Evolutionary conservation across 1,284 basidiomycete species (phyloP).

Genomic region (Crocinoboletus sp.): DNA sequence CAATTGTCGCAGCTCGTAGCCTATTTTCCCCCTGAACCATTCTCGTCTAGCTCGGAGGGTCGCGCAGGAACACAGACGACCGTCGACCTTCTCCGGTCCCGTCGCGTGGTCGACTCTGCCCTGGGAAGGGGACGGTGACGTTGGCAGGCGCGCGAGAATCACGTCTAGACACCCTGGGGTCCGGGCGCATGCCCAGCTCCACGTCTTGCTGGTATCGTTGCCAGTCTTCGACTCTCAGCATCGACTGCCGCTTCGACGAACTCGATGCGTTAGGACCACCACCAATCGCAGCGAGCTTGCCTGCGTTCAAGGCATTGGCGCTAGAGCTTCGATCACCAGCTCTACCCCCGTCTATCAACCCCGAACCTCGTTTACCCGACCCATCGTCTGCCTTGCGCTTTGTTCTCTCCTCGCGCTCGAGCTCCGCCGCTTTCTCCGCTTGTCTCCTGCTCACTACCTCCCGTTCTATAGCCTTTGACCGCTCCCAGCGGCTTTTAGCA

Average conservation of each 20-base stretch:
- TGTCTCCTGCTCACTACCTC: slow-evolving; percentile 64
- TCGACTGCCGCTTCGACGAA: slow-evolving; percentile 61
- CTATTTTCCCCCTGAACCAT: neutral
- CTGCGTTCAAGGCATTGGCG: slow-evolving; percentile 53
- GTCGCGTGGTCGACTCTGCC: slow-evolving; percentile 21
- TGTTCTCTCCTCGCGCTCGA: slow-evolving; percentile 41
- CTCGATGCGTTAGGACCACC: slow-evolving; percentile 28
- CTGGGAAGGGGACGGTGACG: slow-evolving; percentile 49
- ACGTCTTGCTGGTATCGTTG: slow-evolving; percentile 61
- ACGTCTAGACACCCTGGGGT: slow-evolving; percentile 30
- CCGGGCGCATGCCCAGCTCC: slow-evolving; percentile 33
- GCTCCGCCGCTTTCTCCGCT: slow-evolving; percentile 60
- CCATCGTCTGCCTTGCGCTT: slow-evolving; percentile 44
- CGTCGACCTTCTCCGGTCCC: slow-evolving; percentile 30
- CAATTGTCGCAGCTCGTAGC: slow-evolving; percentile 1
- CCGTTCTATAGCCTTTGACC: slow-evolving; percentile 62
- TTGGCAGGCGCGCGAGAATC: slow-evolving; percentile 32
- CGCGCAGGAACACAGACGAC: slow-evolving; percentile 22
- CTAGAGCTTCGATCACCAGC: slow-evolving; percentile 40
- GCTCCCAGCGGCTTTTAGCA: slow-evolving; percentile 74
- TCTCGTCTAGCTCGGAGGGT: slow-evolving; percentile 32
- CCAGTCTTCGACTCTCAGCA: slow-evolving; percentile 80
- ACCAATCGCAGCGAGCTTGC: slow-evolving; percentile 47
- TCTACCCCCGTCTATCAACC: slow-evolving; percentile 28
- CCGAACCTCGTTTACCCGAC: slow-evolving; percentile 28